Evolutionary conservation across 2,329 filamentous ascomycete genomes (phyloP), one percentile per base, ranked within the genome.

Genomic region (Annulohypoxylon truncatum): DNA sequence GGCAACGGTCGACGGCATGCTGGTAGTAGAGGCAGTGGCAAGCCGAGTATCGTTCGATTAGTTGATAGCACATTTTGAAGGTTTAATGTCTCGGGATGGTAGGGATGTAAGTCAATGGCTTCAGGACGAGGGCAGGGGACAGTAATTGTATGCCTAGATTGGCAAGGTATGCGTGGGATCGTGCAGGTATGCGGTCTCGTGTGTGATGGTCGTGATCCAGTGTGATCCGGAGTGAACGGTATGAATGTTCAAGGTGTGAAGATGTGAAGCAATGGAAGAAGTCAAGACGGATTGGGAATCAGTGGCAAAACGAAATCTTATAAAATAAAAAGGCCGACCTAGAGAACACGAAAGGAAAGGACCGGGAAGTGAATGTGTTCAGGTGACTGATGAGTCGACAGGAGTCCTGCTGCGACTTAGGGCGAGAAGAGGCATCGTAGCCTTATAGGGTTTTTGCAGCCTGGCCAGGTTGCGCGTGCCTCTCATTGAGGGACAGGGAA

Each of bases 11-110:
- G 73, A 97, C 85, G 50, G 92, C 89, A 78, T 97, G 94, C 75
- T 90, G 86, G 83, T 95, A 93, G 84, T 97, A 96, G 73, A 95
- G 85, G 81, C 94, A 97, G 69, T 89, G 87, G 85, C 94, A 97
- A 60, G 91, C 92, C 59, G 93, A 90, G 83, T 94, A 97, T 64
- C 92, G 86, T 79, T 97, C 94, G 73, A 95, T 84, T 67, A 97
- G 81, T 81, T 94, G 92, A 76, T 93, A 94, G 77, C 94, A 97
- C 94, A 97, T 71, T 84, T 78, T 75, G 57, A 54, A 35, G n/a
- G 29, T 24, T 40, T 54, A 55, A 22, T 1, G 42, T 33, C 24
- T 62, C 15, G 44, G 20, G 46, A 60, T 35, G 66, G 66, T 33
- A 48, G 48, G 68, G 53, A 52, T 55, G 64, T 61, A 35, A 57